Evolutionary conservation across 2,329 filamentous ascomycete genomes (phyloP).

Genomic region (Daldinia eschscholtzii): DNA sequence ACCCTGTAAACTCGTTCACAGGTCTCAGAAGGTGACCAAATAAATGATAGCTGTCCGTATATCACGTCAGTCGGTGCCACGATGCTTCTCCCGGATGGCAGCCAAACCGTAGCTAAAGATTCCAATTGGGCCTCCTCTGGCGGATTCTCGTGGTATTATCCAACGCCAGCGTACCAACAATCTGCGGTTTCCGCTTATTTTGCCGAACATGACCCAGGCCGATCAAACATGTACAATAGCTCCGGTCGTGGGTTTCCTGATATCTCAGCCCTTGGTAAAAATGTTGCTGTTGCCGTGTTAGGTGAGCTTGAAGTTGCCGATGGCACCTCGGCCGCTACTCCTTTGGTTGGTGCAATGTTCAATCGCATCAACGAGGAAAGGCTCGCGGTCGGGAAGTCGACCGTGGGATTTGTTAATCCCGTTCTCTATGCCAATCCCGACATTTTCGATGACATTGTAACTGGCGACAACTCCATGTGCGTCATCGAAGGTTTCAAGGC

Average conservation of each 20-base stretch:
- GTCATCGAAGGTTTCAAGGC: constrained; percentile 19
- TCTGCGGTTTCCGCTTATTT: constrained; percentile 46
- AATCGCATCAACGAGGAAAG: constrained; percentile 36
- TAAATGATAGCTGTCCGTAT: not conserved
- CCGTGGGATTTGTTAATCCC: constrained; percentile 35
- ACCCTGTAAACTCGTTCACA: not conserved
- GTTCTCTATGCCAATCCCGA: constrained; percentile 36
- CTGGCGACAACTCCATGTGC: constrained; percentile 33
- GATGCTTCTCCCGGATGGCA: not conserved
- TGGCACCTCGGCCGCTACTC: constrained; percentile 45
- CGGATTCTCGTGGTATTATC: constrained; percentile 46
- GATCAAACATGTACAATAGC: constrained; percentile 43
- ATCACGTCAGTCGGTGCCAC: constrained; percentile 3
- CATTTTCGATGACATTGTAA: constrained; percentile 37
- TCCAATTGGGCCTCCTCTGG: constrained; percentile 25
- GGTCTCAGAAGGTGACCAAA: not conserved
- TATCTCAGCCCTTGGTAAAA: constrained; percentile 47
- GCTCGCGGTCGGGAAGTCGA: constrained; percentile 33
- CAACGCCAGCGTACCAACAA: constrained; percentile 46
- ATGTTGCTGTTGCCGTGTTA: constrained; percentile 44
- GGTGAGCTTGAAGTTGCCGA: constrained; percentile 41
- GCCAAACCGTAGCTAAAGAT: constrained; percentile 5
- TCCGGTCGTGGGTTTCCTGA: constrained; percentile 48
- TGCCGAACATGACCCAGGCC: constrained; percentile 42
- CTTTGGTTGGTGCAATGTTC: constrained; percentile 33